Conservation (phyloP, 202 grass and related monocot genomes). For the Setaria viridis region DNA sequence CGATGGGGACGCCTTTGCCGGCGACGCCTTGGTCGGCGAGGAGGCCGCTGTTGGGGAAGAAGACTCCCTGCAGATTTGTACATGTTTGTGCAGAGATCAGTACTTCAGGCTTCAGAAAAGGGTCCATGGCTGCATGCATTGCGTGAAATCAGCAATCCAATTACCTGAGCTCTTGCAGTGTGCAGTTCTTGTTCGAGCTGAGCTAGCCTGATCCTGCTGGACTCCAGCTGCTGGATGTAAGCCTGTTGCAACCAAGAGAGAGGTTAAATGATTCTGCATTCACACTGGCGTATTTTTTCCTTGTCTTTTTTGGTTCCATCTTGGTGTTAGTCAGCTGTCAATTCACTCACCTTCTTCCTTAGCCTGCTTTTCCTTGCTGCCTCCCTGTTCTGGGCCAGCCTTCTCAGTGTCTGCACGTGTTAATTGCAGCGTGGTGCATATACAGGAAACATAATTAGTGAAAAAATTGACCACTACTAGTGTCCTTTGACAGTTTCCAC, state of each 20-base stretch:
- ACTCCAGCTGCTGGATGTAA: constrained; percentile 94
- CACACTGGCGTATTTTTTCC: not conserved
- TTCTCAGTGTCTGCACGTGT: constrained; percentile 74
- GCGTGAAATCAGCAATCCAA: not conserved
- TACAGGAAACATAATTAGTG: not conserved
- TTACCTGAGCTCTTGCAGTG: constrained; percentile 74
- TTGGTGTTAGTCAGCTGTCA: constrained; percentile 10
- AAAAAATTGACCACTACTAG: not conserved
- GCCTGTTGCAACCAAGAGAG: constrained; percentile 49
- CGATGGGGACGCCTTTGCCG: constrained; percentile 54
- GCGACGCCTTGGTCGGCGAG: constrained; percentile 64
- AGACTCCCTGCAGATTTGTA: constrained; percentile 48
- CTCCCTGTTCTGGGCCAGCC: constrained; percentile 95
- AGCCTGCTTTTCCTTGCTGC: constrained; percentile 95
- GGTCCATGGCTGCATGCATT: not conserved
- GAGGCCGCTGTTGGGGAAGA: constrained; percentile 55
- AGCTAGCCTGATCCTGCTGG: constrained; percentile 83
- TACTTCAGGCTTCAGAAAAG: not conserved
- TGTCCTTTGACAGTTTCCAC: not conserved
- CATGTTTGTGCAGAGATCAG: not conserved
- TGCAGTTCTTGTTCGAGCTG: constrained; percentile 92
- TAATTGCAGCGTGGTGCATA: constrained; percentile 6
- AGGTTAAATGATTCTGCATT: not conserved
- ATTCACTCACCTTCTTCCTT: constrained; percentile 80
- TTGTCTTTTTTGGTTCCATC: not conserved